phyloP scores from a whole-genome alignment of 129 eudicot species.

The Flaveria robusta region DNA sequence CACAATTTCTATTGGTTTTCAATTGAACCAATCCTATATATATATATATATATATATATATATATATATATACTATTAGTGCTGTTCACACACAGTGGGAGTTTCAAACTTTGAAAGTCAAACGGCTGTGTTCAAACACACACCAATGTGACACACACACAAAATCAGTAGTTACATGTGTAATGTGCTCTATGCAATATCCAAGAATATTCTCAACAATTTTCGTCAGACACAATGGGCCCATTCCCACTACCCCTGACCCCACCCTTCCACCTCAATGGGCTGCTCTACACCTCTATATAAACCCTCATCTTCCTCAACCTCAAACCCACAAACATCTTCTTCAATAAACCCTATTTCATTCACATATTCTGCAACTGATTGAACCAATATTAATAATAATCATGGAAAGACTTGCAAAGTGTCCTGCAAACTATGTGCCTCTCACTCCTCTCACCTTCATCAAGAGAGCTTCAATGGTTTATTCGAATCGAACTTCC shows the following conservation, averaged over 20 bases:
- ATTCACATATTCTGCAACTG: neutral
- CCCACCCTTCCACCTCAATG: neutral
- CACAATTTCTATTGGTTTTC: too few relatives aligned
- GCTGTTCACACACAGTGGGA: neutral
- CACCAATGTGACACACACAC: slow-evolving; percentile 17
- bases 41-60: too few relatives aligned
- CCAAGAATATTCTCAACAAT: slow-evolving; percentile 26
- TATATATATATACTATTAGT: too few relatives aligned
- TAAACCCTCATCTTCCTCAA: slow-evolving; percentile 11
- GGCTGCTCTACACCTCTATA: slow-evolving; percentile 5
- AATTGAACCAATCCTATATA: too few relatives aligned
- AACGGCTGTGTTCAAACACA: slow-evolving; percentile 45
- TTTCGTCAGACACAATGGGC: slow-evolving; percentile 8
- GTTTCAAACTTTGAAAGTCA: slow-evolving; percentile 38
- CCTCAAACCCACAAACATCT: neutral
- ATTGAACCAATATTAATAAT: neutral
- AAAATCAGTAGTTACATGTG: neutral
- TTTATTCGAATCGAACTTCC: slow-evolving; percentile 57
- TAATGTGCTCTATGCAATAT: slow-evolving; percentile 9
- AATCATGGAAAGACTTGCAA: slow-evolving; percentile 57
- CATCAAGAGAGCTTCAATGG: slow-evolving; percentile 61
- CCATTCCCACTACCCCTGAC: slow-evolving; percentile 8
- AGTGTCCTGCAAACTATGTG: slow-evolving; percentile 67
- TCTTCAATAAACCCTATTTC: neutral
- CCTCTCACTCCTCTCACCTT: slow-evolving; percentile 76